Conservation (phyloP, 306 rosid species). For the Acacia acuminata region DNA sequence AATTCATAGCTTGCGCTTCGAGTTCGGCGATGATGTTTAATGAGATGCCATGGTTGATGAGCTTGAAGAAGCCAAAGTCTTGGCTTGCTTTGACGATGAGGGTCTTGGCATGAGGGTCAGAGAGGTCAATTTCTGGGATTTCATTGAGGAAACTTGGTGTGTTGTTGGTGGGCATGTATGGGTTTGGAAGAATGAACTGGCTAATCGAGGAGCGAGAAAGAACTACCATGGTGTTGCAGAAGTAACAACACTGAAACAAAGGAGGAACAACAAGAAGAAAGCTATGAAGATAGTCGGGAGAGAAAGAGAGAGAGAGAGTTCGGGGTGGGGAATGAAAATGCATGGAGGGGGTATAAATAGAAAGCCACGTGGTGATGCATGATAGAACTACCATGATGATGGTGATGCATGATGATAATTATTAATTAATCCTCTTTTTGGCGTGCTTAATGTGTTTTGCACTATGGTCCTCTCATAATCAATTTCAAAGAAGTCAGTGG, state of each 20-base stretch:
- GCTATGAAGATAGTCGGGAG: neutral
- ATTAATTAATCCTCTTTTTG: neutral
- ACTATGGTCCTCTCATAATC: neutral
- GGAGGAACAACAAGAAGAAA: neutral
- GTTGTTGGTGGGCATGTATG: slow-evolving; percentile 38
- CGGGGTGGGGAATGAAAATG: slow-evolving; percentile 29
- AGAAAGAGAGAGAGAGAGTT: neutral
- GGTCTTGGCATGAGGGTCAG: slow-evolving; percentile 53
- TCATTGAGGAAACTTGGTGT: slow-evolving; percentile 29
- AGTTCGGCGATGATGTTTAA: slow-evolving; percentile 48
- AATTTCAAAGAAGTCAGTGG: neutral
- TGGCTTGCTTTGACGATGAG: slow-evolving; percentile 59
- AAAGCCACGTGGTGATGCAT: slow-evolving; percentile 24
- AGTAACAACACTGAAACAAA: neutral
- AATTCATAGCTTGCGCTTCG: slow-evolving; percentile 58
- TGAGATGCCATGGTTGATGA: slow-evolving; percentile 68
- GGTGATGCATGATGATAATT: neutral
- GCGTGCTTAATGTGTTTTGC: neutral
- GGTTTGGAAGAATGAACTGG: slow-evolving; percentile 39
- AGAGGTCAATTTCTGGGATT: slow-evolving; percentile 69
- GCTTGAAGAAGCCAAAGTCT: slow-evolving; percentile 74
- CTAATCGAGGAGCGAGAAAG: slow-evolving; percentile 57
- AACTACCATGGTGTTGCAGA: slow-evolving; percentile 58
- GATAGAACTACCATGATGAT: too few species aligned
- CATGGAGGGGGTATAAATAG: slow-evolving; percentile 42